Evolutionary conservation across 305 asterid genomes (phyloP).

Genomic region (Fraxinus dipetala): DNA sequence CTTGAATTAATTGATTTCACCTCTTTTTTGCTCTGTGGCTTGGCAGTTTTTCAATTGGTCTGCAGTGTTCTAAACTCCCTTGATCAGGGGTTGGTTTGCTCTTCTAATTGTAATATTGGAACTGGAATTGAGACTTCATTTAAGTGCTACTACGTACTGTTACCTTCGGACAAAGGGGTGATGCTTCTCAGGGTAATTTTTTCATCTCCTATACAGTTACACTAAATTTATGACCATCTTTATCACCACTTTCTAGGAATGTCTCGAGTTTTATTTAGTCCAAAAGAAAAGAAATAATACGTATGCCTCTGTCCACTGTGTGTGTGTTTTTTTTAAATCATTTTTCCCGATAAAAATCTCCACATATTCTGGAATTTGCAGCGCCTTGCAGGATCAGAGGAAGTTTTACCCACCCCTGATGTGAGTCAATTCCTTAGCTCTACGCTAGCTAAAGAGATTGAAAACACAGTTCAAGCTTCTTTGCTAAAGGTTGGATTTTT

Average conservation of each 20-base stretch:
- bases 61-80: constrained; percentile 66
- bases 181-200: constrained; percentile 87
- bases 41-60: constrained; percentile 75
- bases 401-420: constrained; percentile 60
- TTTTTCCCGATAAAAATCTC: not conserved
- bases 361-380: constrained; percentile 30
- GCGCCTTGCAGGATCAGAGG: constrained; percentile 91
- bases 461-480: constrained; percentile 56
- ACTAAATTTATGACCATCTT: not conserved
- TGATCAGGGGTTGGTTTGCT: constrained; percentile 93
- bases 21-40: constrained; percentile 21
- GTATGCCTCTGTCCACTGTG: not conserved
- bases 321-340: no score
- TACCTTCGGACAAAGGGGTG: constrained; percentile 81
- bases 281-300: not conserved
- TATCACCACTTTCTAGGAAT: not conserved
- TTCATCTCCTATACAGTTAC: not conserved
- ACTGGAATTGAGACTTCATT: constrained; percentile 65
- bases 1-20: constrained; percentile 22
- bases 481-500: constrained; percentile 63
- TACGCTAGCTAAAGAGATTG: constrained; percentile 48
- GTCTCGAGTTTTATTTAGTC: not conserved
- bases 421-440: constrained; percentile 37
- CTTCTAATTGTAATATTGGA: constrained; percentile 70
- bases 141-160: constrained; percentile 73